phyloP scores from a whole-genome alignment of 2,329 filamentous ascomycete species.

The Aspergillus eucalypticola region DNA sequence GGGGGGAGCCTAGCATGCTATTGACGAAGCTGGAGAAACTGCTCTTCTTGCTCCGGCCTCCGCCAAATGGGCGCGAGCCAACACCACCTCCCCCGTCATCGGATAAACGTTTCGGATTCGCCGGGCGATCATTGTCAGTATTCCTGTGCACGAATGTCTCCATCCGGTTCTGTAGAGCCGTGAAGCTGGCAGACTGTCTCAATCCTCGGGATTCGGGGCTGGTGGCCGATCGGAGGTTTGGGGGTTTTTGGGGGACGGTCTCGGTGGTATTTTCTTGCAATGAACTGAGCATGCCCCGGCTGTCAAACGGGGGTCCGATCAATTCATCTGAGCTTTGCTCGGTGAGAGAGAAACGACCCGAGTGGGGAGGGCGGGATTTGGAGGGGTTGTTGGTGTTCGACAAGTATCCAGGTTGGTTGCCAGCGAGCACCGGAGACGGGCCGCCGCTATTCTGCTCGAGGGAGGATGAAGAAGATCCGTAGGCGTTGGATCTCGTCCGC shows the following conservation, averaged over 20 bases:
- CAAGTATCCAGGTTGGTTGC: conserved; percentile 33
- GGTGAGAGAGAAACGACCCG: conserved; percentile 38
- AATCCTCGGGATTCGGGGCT: conserved; percentile 61
- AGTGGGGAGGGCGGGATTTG: conserved; percentile 37
- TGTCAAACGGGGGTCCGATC: conserved; percentile 46
- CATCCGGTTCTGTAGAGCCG: conserved; percentile 53
- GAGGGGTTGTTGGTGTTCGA: conserved; percentile 26
- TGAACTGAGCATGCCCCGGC: conserved; percentile 46
- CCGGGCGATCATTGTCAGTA: conserved; percentile 50
- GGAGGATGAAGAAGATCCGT: conserved; percentile 51
- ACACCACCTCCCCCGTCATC: conserved; percentile 63
- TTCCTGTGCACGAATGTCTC: conserved; percentile 49
- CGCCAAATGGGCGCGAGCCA: conserved; percentile 59
- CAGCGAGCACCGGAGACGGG: conserved; percentile 41
- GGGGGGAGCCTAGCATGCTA: conserved; percentile 78
- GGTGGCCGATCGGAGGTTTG: conserved; percentile 51
- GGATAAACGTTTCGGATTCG: conserved; percentile 71
- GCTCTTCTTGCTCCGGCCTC: conserved; percentile 74
- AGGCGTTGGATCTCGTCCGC: conserved; percentile 49
- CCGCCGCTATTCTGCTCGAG: conserved; percentile 46
- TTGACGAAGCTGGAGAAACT: conserved; percentile 87
- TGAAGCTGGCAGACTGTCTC: conserved; percentile 67
- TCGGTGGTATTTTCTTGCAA: conserved; percentile 43
- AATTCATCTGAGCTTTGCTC: conserved; percentile 48
- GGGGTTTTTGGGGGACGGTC: conserved; percentile 42